Percentiles rank a stretch among this genome's conserved stretches.
Conservation (phyloP, 1,139 yeast species). For the Yamadazyma dendronema region DNA sequence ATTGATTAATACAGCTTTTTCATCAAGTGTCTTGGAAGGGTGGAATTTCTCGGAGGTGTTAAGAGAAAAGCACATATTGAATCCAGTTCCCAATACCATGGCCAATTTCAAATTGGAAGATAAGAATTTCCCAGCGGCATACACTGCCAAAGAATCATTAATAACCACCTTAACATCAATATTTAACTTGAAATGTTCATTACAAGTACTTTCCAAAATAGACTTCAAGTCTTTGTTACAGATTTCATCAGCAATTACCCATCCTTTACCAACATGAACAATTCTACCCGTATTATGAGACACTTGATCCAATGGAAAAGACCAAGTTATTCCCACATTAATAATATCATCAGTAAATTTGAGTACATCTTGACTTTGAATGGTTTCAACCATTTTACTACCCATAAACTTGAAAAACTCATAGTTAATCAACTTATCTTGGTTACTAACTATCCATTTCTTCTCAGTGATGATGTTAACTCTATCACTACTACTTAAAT, state of each 20-base stretch:
- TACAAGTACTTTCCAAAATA: conserved; percentile 34
- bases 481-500: conserved; percentile 19
- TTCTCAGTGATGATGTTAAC: conserved; percentile 31
- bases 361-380: conserved; percentile 27
- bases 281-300: conserved; percentile 45
- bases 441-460: conserved; percentile 42
- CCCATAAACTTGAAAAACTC: conserved; percentile 44
- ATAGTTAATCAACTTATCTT: conserved; percentile 35
- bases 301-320: conserved; percentile 51
- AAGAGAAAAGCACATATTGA: conserved; percentile 43
- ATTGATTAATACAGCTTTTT: conserved; percentile 30
- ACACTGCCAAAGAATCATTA: conserved; percentile 48
- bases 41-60: conserved; percentile 21
- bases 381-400: conserved; percentile 29
- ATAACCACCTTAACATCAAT: conserved; percentile 36
- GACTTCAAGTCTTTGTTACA: conserved; percentile 40
- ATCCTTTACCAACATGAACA: conserved; percentile 52
- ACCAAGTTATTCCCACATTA: conserved; percentile 55
- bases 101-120: conserved; percentile 40
- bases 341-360: conserved; percentile 18
- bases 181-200: conserved; percentile 21
- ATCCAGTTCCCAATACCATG: conserved; percentile 47
- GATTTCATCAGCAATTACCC: conserved; percentile 38
- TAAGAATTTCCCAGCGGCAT: conserved; percentile 44
- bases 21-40: conserved; percentile 22